Evolutionary conservation across 805 yeast species (phyloP).

Genomic region (Yueomyces sp.): DNA sequence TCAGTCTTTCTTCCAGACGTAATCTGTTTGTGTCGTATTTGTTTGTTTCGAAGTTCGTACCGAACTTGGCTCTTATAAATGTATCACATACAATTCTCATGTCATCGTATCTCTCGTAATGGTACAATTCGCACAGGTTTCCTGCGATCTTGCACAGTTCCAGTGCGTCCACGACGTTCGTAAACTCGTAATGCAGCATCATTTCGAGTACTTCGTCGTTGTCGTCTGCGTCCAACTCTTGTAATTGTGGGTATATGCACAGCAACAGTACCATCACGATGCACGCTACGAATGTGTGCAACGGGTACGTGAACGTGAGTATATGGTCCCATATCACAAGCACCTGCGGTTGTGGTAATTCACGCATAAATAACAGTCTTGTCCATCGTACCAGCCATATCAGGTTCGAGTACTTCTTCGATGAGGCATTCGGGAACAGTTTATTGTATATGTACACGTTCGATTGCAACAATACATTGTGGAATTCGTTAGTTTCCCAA

Average conservation of each 20-base stretch:
- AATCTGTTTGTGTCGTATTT: constrained; percentile 13
- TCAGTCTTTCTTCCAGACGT: constrained; percentile 16
- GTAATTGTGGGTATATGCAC: constrained; percentile 8
- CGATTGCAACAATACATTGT: constrained; percentile 10
- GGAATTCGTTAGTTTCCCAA: constrained; percentile 15
- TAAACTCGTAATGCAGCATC: constrained; percentile 12
- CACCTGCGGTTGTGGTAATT: constrained; percentile 13
- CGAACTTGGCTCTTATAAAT: constrained; percentile 8
- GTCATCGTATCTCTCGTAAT: constrained; percentile 8
- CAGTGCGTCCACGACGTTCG: constrained; percentile 9
- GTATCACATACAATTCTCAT: constrained; percentile 12
- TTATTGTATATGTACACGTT: constrained; percentile 8
- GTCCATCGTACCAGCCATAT: constrained; percentile 25
- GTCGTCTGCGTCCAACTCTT: constrained; percentile 8
- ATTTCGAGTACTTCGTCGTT: constrained; percentile 18
- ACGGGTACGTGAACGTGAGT: constrained; percentile 14
- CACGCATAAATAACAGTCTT: constrained; percentile 19
- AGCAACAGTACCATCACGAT: constrained; percentile 13
- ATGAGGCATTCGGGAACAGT: constrained; percentile 1
- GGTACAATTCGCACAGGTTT: constrained; percentile 17
- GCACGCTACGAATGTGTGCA: constrained; percentile 12
- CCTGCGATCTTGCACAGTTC: constrained; percentile 17
- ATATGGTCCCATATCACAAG: constrained; percentile 22
- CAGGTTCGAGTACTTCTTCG: constrained; percentile 8
- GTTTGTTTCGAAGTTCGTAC: not conserved